phyloP scores from a whole-genome alignment of 495 filamentous ascomycete genomes.

The Penicillium bovifimosum region DNA sequence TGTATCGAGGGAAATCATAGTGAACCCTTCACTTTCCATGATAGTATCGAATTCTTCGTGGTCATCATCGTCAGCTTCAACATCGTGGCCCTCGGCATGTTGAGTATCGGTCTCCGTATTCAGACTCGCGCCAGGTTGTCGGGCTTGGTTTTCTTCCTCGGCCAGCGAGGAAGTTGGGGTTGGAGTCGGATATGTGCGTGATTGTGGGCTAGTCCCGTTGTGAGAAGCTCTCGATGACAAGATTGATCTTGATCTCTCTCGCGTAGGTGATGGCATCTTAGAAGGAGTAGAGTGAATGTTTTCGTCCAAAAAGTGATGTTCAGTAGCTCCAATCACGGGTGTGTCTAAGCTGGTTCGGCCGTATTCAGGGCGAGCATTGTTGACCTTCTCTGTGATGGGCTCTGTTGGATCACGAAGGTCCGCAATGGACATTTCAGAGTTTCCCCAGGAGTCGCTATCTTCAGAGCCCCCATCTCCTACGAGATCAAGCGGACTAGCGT shows the following conservation, averaged over 20 bases:
- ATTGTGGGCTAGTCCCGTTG: constrained; percentile 28
- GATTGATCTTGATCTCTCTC: constrained; percentile 19
- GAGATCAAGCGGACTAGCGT: constrained; percentile 27
- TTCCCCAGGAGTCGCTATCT: constrained; percentile 23
- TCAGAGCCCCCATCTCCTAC: constrained; percentile 23
- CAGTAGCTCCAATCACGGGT: constrained; percentile 26
- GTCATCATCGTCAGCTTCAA: constrained; percentile 39
- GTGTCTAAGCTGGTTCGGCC: constrained; percentile 26
- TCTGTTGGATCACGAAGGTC: constrained; percentile 15
- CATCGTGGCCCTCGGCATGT: constrained; percentile 1
- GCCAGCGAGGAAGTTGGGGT: constrained; percentile 37
- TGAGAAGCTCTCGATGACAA: constrained; percentile 30
- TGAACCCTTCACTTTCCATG: constrained; percentile 56
- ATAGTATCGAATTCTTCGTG: constrained; percentile 54
- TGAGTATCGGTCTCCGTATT: not conserved
- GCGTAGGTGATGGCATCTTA: constrained; percentile 36
- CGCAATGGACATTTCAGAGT: constrained; percentile 21
- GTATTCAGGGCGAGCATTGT: constrained; percentile 10
- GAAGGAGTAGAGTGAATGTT: constrained; percentile 38
- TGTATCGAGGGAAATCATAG: constrained; percentile 53
- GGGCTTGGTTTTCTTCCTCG: constrained; percentile 30
- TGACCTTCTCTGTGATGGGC: not conserved
- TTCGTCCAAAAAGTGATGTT: constrained; percentile 28
- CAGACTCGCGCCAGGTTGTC: not conserved
- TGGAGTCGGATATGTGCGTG: constrained; percentile 38